Evolutionary conservation across 2,329 filamentous ascomycete species (phyloP).

Genomic region (Phialocephala subalpina): DNA sequence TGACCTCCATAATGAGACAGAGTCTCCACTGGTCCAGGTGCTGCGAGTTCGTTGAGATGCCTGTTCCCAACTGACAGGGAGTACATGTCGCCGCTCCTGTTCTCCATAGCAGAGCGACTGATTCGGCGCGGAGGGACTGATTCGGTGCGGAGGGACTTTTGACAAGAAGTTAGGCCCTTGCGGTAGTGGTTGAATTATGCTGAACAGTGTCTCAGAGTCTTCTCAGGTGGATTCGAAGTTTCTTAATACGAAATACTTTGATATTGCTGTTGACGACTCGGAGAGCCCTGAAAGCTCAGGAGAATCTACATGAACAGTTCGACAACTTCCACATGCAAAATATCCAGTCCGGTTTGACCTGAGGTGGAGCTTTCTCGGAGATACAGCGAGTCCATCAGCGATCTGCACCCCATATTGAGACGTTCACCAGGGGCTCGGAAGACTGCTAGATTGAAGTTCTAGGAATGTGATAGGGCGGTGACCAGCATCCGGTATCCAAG

Average conservation of each 20-base stretch:
- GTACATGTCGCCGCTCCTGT: not conserved
- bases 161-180: not conserved
- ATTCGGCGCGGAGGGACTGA: too few species aligned
- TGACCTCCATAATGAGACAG: not conserved
- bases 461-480: not conserved
- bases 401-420: not conserved
- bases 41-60: conserved; percentile 12
- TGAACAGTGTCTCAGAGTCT: not conserved
- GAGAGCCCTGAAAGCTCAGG: not conserved
- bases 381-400: not conserved
- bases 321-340: not conserved
- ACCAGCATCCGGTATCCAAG: not conserved
- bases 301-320: not conserved
- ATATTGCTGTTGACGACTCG: not conserved
- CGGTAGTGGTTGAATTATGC: not conserved
- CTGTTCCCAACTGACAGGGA: conserved; percentile 5
- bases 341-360: not conserved
- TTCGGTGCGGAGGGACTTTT: not conserved
- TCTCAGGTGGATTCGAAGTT: not conserved
- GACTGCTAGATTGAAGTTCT: not conserved
- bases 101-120: not conserved
- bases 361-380: not conserved
- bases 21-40: conserved; percentile 9
- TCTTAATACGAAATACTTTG: not conserved
- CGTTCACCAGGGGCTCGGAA: not conserved